Percentiles rank a stretch among this genome's conserved stretches.
Conservation (phyloP, 192 early-diverging fungal species). For the Irineochytrium annulatum region DNA sequence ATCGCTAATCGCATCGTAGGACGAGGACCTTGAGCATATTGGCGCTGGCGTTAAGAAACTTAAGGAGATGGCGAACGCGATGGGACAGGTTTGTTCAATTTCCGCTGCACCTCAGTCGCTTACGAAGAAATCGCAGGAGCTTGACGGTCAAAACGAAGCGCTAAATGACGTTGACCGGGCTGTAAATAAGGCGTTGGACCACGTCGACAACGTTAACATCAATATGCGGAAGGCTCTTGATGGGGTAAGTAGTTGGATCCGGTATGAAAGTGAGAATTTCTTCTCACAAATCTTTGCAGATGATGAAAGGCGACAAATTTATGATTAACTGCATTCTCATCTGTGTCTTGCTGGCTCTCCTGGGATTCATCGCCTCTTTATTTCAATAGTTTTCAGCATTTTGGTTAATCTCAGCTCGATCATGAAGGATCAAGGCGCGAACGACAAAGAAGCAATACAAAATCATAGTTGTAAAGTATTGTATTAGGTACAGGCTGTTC, state of each 20-base stretch:
- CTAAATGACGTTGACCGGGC: conserved; percentile 51
- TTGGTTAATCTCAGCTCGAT: neutral
- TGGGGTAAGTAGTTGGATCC: conserved; percentile 31
- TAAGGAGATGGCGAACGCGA: conserved; percentile 52
- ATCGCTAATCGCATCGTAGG: conserved; percentile 14
- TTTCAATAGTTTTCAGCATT: conserved; percentile 8
- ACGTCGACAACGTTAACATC: conserved; percentile 55
- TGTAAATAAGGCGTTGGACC: conserved; percentile 53
- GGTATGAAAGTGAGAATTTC: neutral
- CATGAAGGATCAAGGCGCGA: too few species aligned
- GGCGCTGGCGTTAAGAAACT: conserved; percentile 45
- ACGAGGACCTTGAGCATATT: conserved; percentile 52
- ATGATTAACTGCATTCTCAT: conserved; percentile 60
- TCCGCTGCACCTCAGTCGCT: conserved; percentile 1
- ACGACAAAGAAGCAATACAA: too few species aligned
- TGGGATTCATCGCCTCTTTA: conserved; percentile 51
- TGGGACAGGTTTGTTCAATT: conserved; percentile 45
- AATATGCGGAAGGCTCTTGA: conserved; percentile 53
- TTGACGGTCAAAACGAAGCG: conserved; percentile 54
- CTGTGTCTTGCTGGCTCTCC: conserved; percentile 49
- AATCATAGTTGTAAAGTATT: too few species aligned
- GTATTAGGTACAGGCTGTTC: too few species aligned
- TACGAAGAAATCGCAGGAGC: conserved; percentile 43
- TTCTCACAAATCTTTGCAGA: conserved; percentile 24
- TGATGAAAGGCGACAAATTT: conserved; percentile 64